These are phyloP conservation scores for Dysphania ambrosioides DNA, from an alignment of 148 eudicot species.

Conservation along the genomic window DNA sequence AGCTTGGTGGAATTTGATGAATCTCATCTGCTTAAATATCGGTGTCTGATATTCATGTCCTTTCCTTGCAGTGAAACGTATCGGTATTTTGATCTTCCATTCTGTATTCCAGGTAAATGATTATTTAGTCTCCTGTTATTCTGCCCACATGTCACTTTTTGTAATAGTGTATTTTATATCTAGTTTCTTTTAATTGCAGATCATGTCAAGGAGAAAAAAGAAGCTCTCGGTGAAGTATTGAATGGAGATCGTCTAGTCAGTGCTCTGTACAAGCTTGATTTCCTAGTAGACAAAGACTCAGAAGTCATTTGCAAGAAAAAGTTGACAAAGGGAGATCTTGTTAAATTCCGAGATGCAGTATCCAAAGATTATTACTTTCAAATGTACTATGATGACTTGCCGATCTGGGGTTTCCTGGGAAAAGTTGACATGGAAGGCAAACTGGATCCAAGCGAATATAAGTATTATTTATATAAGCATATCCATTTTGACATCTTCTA, in stretches of 20 bases:
- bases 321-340: conserved; percentile 48
- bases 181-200: conserved; percentile 27
- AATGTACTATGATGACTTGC: conserved; percentile 75
- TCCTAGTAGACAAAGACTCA: conserved; percentile 53
- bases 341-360: conserved; percentile 54
- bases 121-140: conserved; percentile 5
- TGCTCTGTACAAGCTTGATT: conserved; percentile 62
- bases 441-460: conserved; percentile 55
- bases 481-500: conserved; percentile 58
- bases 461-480: conserved; percentile 53
- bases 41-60: conserved; percentile 8
- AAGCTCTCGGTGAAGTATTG: conserved; percentile 75
- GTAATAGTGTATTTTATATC: not conserved
- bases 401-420: conserved; percentile 67
- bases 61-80: conserved; percentile 55
- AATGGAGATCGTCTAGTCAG: conserved; percentile 72
- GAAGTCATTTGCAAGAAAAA: conserved; percentile 52
- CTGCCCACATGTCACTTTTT: not conserved
- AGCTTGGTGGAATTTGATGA: not conserved
- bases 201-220: conserved; percentile 58
- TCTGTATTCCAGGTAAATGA: conserved; percentile 50
- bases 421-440: conserved; percentile 60
- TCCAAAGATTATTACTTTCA: conserved; percentile 65
- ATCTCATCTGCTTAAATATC: not conserved
- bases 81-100: conserved; percentile 72